Conservation (phyloP, 1,139 yeast genomes). For the Taphrina populina region DNA sequence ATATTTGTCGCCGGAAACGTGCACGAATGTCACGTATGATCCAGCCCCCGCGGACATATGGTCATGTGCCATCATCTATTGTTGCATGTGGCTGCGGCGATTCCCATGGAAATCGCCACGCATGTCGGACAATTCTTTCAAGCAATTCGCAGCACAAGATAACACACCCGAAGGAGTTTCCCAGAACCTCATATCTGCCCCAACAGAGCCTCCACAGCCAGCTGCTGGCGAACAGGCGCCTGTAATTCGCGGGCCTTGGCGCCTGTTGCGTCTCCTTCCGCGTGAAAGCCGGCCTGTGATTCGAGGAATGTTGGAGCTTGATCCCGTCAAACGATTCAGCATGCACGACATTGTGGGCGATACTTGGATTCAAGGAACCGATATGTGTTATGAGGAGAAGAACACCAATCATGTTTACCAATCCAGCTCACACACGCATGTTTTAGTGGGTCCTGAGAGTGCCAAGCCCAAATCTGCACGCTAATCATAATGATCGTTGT, state of each 20-base stretch:
- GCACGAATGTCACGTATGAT: conserved; percentile 69
- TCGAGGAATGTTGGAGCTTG: conserved; percentile 67
- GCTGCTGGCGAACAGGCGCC: conserved; percentile 27
- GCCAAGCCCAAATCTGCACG: conserved; percentile 32
- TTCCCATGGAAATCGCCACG: conserved; percentile 98
- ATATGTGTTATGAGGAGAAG: conserved; percentile 48
- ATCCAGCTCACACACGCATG: conserved; percentile 59
- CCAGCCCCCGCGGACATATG: conserved; percentile 93
- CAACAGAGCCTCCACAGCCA: conserved; percentile 18
- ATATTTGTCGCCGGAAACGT: conserved; percentile 93
- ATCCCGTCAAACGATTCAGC: conserved; percentile 67
- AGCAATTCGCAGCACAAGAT: conserved; percentile 55
- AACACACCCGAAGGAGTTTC: conserved; percentile 4
- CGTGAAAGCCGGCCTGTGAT: conserved; percentile 79
- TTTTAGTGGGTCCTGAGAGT: conserved; percentile 51
- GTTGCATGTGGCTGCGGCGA: conserved; percentile 90
- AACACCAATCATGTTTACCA: conserved; percentile 49
- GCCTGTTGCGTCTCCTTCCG: conserved; percentile 82
- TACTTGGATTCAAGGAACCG: conserved; percentile 68
- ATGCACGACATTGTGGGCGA: conserved; percentile 66
- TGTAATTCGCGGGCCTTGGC: conserved; percentile 68
- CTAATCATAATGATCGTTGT: too few relatives aligned
- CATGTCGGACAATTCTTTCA: conserved; percentile 80
- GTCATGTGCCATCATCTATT: conserved; percentile 92
- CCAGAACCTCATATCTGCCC: conserved; percentile 4